A percentile compares a stretch with the other conserved stretches of the same genome.
Evolutionary conservation across 306 rosid genomes (phyloP).

Genomic region (Lathyrus oleraceus): DNA sequence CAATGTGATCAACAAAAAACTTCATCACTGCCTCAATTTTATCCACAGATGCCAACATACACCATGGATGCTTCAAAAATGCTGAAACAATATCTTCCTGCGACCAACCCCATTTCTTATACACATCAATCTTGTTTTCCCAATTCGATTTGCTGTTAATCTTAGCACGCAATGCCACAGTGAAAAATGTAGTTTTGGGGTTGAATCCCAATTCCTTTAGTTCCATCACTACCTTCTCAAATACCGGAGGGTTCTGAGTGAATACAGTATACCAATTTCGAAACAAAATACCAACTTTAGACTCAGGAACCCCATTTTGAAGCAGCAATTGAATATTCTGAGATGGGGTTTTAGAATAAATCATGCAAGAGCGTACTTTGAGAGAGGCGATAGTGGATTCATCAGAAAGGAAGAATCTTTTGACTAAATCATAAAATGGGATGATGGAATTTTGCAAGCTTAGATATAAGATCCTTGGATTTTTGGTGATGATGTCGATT

Average conservation of each 20-base stretch:
- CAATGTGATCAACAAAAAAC: conserved; percentile 39
- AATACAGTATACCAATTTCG: neutral
- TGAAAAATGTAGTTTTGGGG: conserved; percentile 16
- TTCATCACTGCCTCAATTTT: conserved; percentile 41
- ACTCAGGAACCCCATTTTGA: conserved; percentile 25
- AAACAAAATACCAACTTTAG: neutral
- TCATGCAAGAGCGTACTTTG: neutral
- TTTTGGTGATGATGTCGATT: neutral
- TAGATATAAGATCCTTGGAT: neutral
- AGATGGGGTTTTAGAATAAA: neutral
- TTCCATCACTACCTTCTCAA: conserved; percentile 36
- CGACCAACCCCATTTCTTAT: conserved; percentile 54
- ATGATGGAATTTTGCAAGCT: conserved; percentile 34
- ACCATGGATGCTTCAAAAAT: conserved; percentile 43
- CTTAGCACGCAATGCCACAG: conserved; percentile 31
- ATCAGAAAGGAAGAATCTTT: conserved; percentile 30
- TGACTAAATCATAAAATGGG: conserved; percentile 34
- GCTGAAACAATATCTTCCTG: conserved; percentile 29
- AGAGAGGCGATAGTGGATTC: neutral
- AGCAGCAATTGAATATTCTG: neutral
- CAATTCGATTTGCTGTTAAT: conserved; percentile 16
- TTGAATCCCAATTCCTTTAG: conserved; percentile 40
- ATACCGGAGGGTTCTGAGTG: neutral
- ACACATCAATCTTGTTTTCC: conserved; percentile 38
- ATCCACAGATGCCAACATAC: conserved; percentile 40